Base-by-base conservation (phyloP, 371 early-diverging fungal genomes). In the Mortierella sp. region DNA sequence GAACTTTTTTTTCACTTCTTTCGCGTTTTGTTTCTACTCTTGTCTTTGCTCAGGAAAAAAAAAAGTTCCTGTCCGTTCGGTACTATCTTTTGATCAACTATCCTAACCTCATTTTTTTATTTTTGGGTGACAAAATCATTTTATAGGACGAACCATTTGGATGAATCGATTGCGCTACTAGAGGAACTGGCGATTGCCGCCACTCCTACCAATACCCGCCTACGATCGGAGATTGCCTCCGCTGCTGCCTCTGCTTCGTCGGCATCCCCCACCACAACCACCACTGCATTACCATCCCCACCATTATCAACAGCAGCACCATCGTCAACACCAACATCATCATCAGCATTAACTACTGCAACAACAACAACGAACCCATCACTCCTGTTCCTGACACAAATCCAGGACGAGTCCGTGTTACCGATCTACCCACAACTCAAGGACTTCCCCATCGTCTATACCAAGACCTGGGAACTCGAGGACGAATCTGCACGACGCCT, bases 391-490 rank as follows among this genome's bases (percentile, higher is more conserved):
- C 89, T 72, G 68, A 74, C 21, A 79, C 84, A 41, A 79, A 88
- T 71, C 79, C 83, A 72, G 71, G 83, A 77, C 75, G 80, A 72
- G 48, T 46, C 70, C 49, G 73, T 68, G 21, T 27, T 72, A 58
- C 84, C 73, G n/a, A 88, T 72, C 70, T 83, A 80, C 89, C 90
- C 51, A 74, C 71, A 63, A n/a, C 80, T 92, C 35, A 87, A 86
- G 29, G 89, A 92, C 24, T 83, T 94, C 68, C 84, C 86, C 38
- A 81, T 90, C 2, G 80, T 90, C 32, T 91, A 91, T 71, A 91
- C 90, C 75, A 91, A 92, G 79, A 90, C 91, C 41, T 89, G 92
- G 78, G 91, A 91, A 60, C 75, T 93, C 44, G 92, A 91, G 79
- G 88, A 93, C 68, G 83, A 88, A 16, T 89, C 89, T 24, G 84